Evolutionary conservation across 2,329 filamentous ascomycete species (phyloP), one percentile per base, ranked within the genome.

Genomic region (Diplocarpon rosae): DNA sequence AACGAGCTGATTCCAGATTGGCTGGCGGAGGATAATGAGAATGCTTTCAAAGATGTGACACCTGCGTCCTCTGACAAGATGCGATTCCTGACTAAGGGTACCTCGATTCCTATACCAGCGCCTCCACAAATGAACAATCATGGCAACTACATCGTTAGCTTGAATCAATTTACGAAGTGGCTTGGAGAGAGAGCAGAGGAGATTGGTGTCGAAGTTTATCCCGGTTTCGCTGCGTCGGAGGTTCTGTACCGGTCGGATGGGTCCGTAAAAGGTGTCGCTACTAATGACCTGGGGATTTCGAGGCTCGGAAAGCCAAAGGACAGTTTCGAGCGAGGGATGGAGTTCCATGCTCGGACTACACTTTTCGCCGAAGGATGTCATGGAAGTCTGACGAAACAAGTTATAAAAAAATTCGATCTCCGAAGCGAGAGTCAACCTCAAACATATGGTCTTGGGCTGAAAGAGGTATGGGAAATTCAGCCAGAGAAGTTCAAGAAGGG

Each of bases 121-220:
- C 92, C 92, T 36, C 92, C 92, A 28, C 92, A 96, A 69, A 98
- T 98, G 92, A 79, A 89, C 70, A 98, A 98, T 63, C 78, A 94
- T 59, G 92, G 92, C 55, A 98, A 98, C 67, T 96, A 93, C 65
- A 98, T 98, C 55, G 80, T 98, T 59, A 94, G 86, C 60, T 68
- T 98, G 59, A 96, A 93, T 65, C 86, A 96, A 65, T 83, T 98
- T 60, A 84, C 85, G 46, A 93, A 90, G 66, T 98, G 92, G 92
- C 72, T 98, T 2, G 89, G 86, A 39, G 92, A 96, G 63, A 78
- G 90, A 38, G 92, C 92, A n/a, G 92, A 98, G 66, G 92, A 96
- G 66, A 62, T 93, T 27, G 92, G 92, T 28, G 92, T 98, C 24
- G 92, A 98, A 66, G 78, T 98, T 11, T 98, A 96, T 58, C 85